A percentile compares a stretch with the other conserved stretches of the same genome.
Evolutionary conservation across 2,329 filamentous ascomycete genomes (phyloP).

Genomic region (Dothideomycetes sp.): DNA sequence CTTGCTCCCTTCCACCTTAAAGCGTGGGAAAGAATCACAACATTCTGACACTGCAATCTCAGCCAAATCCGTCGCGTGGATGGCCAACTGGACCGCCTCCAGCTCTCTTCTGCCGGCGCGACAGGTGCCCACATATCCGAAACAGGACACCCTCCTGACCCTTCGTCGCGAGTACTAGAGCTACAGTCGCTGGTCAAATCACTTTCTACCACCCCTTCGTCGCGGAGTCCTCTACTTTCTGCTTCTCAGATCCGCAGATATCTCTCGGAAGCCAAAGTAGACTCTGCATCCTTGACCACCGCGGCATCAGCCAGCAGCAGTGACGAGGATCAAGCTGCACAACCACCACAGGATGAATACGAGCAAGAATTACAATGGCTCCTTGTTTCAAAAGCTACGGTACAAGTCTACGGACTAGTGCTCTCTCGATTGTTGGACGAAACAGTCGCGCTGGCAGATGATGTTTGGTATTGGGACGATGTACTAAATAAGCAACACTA

Average conservation of each 20-base stretch:
- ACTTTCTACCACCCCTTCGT: slow-evolving; percentile 7
- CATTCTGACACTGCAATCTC: slow-evolving; percentile 11
- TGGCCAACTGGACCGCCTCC: slow-evolving; percentile 45
- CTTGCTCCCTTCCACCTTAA: not conserved
- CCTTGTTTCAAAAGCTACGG: slow-evolving; percentile 77
- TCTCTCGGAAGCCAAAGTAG: slow-evolving; percentile 6
- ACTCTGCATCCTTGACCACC: slow-evolving; percentile 1
- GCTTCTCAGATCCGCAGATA: slow-evolving; percentile 7
- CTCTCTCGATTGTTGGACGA: slow-evolving; percentile 69
- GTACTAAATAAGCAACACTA: slow-evolving; percentile 67
- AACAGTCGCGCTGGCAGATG: slow-evolving; percentile 71
- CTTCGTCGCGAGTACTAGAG: slow-evolving; percentile 18
- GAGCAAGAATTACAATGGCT: slow-evolving; percentile 83
- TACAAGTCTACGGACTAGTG: slow-evolving; percentile 79
- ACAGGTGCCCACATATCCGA: slow-evolving; percentile 9
- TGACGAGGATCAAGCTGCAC: too few relatives aligned
- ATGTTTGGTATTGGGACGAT: slow-evolving; percentile 94
- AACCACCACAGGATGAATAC: slow-evolving; percentile 36
- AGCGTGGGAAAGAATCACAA: too few relatives aligned
- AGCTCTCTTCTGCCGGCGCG: slow-evolving; percentile 29
- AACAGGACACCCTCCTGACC: slow-evolving; percentile 6
- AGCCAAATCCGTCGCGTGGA: slow-evolving; percentile 49
- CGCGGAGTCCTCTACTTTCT: slow-evolving; percentile 9
- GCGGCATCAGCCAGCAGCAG: too few relatives aligned
- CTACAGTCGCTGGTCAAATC: slow-evolving; percentile 16